Evolutionary conservation across 2,329 filamentous ascomycete species (phyloP), one percentile per base, ranked within the genome.

Genomic region (Claviceps sp.): DNA sequence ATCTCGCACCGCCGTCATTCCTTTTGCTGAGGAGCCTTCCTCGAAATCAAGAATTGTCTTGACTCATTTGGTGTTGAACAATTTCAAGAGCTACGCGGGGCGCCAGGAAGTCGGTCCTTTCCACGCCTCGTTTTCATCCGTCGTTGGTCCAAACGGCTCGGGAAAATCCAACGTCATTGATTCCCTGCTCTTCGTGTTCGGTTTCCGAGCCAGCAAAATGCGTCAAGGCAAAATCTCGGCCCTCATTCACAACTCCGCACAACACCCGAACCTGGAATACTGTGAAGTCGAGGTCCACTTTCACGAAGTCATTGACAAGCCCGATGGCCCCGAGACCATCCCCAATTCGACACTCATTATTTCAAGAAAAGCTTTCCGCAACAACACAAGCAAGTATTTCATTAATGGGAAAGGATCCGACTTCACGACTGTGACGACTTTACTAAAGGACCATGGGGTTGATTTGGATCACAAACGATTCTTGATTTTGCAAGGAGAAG

Each of bases 141-240:
- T 98, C 2, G 93, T 98, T 9, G 94, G 93, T 0, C 93, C 94
- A 48, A 98, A 98, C 65, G 93, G 93, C 55, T 98, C 93, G 9
- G 93, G 93, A 53, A 98, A 98, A 67, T 97, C 93, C 22, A 98
- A 98, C 61, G 94, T 98, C 56, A 98, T 98, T 64, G 93, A 98
- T 68, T 96, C 93, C 2, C 73, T 98, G 29, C 79, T 98, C 1
- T 98, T 98, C 62, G 93, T 98, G n/a, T 98, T 98, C 64, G 93
- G 94, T 50, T 98, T 98, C 72, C 84, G 93, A 54, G 93, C 93
- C 43, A 97, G 91, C 75, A 98, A 98, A 71, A 98, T 98, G 93
- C 80, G 93, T 62, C 93, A 98, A 67, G 93, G 93, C 62, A 98
- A 98, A 71, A 89, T 98, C 47, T 98, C 93, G 1, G 93, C 93